Percentiles rank a stretch among this genome's conserved stretches.
Conservation (phyloP, 106 monocot species). For the Allium fistulosum region DNA sequence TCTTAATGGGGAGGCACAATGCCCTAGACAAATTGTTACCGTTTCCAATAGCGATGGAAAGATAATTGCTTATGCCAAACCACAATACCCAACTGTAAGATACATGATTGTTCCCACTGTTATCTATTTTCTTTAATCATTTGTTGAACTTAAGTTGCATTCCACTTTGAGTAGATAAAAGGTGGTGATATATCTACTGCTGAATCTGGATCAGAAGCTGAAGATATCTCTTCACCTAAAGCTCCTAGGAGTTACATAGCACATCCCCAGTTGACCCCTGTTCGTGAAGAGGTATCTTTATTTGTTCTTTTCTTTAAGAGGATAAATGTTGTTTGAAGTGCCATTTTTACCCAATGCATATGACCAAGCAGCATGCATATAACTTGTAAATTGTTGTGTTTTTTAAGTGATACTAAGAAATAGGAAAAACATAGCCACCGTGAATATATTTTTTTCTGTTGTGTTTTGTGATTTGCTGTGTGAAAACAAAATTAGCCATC, state of each 20-base stretch:
- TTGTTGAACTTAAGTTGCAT: background rate
- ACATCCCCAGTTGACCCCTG: conserved; percentile 52
- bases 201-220: conserved; percentile 81
- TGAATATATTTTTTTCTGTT: too few relatives aligned
- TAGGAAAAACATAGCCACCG: too few relatives aligned
- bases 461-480: too few relatives aligned
- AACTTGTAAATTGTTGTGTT: too few relatives aligned
- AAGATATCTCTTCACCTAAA: conserved; percentile 49
- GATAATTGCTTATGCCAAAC: conserved; percentile 58
- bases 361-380: too few relatives aligned
- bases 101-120: background rate
- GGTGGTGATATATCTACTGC: conserved; percentile 65
- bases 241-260: conserved; percentile 18
- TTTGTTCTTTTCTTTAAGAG: background rate
- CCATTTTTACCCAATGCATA: too few relatives aligned
- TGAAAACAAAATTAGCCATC: too few relatives aligned
- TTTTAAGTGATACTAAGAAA: too few relatives aligned
- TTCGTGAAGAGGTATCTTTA: conserved; percentile 53
- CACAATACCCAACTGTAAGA: conserved; percentile 42
- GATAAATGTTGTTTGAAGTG: background rate
- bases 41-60: conserved; percentile 70
- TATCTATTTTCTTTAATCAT: background rate
- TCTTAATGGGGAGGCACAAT: conserved; percentile 63
- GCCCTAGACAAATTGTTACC: conserved; percentile 66
- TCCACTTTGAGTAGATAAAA: conserved; percentile 35